These are phyloP conservation scores for Yarrowia galli DNA, from an alignment of 1,139 yeast genomes.

Conservation along the genomic window DNA sequence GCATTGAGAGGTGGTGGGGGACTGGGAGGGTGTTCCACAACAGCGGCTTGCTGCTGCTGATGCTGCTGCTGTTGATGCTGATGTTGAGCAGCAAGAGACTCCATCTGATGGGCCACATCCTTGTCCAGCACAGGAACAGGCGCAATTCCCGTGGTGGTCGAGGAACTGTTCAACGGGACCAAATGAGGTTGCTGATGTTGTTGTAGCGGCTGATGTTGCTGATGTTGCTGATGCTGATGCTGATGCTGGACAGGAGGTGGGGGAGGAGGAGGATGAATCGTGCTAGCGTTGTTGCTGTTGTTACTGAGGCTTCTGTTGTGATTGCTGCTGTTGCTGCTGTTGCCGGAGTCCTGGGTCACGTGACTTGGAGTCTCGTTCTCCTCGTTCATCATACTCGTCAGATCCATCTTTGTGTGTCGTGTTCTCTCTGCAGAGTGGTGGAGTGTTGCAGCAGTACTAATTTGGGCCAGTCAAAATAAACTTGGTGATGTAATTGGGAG, in stretches of 20 bases:
- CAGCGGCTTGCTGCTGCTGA: too few relatives aligned
- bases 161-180: not conserved
- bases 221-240: not conserved
- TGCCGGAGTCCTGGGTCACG: not conserved
- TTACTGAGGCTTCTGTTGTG: not conserved
- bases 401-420: slow-evolving; percentile 18
- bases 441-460: not conserved
- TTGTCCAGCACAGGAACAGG: slow-evolving; percentile 27
- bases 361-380: slow-evolving; percentile 23
- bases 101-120: not conserved
- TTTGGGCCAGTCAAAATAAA: slow-evolving; percentile 8
- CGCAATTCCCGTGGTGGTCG: slow-evolving; percentile 4
- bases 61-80: not conserved
- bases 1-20: slow-evolving; percentile 27
- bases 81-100: not conserved
- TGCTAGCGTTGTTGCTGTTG: not conserved
- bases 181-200: not conserved
- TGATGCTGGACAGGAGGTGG: too few relatives aligned
- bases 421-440: not conserved
- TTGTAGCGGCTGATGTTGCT: not conserved
- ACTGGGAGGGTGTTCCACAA: not conserved
- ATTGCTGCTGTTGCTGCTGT: not conserved
- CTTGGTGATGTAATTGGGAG: slow-evolving; percentile 32
- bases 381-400: slow-evolving; percentile 38
- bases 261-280: not conserved